Evolutionary conservation across 768 basidiomycete genomes (phyloP).

Genomic region (Scleroderma bovista): DNA sequence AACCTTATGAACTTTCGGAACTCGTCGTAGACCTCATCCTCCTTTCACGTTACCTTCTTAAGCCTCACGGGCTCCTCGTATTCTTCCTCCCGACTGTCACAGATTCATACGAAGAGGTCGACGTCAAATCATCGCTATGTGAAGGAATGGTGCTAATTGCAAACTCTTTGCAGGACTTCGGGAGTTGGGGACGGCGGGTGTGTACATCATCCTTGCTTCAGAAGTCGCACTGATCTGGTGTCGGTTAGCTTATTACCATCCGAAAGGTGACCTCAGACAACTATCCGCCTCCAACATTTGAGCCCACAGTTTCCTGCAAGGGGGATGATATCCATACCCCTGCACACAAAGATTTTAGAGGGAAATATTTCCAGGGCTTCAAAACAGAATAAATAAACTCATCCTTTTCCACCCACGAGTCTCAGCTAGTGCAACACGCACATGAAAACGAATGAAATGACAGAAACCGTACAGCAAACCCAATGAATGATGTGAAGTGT

Average conservation of each 20-base stretch:
- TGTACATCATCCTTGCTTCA: constrained; percentile 23
- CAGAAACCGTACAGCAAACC: too few species aligned
- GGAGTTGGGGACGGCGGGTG: constrained; percentile 90
- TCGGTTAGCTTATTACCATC: constrained; percentile 79
- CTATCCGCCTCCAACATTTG: constrained; percentile 54
- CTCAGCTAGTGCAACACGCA: too few species aligned
- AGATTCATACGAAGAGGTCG: constrained; percentile 86
- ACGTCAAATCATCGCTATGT: constrained; percentile 72
- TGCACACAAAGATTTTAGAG: constrained; percentile 85
- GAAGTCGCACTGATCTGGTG: neutral
- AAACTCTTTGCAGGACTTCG: constrained; percentile 90
- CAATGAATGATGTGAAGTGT: too few species aligned
- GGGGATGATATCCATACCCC: constrained; percentile 46
- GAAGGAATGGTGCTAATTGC: constrained; percentile 85
- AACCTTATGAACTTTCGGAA: constrained; percentile 86
- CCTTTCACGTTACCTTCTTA: constrained; percentile 78
- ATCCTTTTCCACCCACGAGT: too few species aligned
- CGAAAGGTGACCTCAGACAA: constrained; percentile 51
- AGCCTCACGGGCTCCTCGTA: constrained; percentile 82
- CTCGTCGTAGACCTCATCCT: constrained; percentile 78
- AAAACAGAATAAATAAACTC: constrained; percentile 32
- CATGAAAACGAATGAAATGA: too few species aligned
- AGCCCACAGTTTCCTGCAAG: constrained; percentile 16
- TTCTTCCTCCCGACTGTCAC: constrained; percentile 94
- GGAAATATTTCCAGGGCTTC: constrained; percentile 85